Base-by-base conservation (phyloP, 345 rosid genomes). In the Alliaria petiolata region DNA sequence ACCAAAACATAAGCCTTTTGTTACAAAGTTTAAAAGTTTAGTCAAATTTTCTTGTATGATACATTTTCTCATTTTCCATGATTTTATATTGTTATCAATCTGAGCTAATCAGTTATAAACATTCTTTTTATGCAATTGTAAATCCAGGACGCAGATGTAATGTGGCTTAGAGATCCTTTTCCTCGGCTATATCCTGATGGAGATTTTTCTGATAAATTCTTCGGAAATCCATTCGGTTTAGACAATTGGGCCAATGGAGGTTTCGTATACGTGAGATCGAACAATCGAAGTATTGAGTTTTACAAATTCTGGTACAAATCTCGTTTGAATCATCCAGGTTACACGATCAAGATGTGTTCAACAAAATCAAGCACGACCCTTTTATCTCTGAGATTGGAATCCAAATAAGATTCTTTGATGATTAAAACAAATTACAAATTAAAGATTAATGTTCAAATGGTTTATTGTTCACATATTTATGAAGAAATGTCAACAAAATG, bases 111-210 rank as follows among this genome's bases (percentile, higher is more conserved):
- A 5, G 1, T 56, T 31, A 33, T 31, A 1, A 22, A 22, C 3
- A 22, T 22, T 1, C 25, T 22, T 22, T 22, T 1, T 22, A 22
- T 22, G 25, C 25, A 22, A 22, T 22, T 22, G 25, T 22, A 22
- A 22, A 31, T 28, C 1, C 78, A 90, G 95, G 97, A 90, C 77
- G 83, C 87, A 2, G 97, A 90, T 54, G 75, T 88, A 35, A 57
- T 90, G 85, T 90, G 97, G 95, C 80, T 90, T 14, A 83, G 78
- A 61, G 78, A 85, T 75, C 97, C 97, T 22, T 90, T 90, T 69
- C 84, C 82, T 10, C 81, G 79, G 25, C 81, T 90, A 63, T 73
- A 77, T 20, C 61, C 69, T 1, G 72, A 78, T 30, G 88, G 76
- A 14, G 97, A 90, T 75, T 90, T 90, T 55, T 90, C 95, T 22